Conservation (phyloP, 768 basidiomycete genomes). For the Austroboletus festivus region DNA sequence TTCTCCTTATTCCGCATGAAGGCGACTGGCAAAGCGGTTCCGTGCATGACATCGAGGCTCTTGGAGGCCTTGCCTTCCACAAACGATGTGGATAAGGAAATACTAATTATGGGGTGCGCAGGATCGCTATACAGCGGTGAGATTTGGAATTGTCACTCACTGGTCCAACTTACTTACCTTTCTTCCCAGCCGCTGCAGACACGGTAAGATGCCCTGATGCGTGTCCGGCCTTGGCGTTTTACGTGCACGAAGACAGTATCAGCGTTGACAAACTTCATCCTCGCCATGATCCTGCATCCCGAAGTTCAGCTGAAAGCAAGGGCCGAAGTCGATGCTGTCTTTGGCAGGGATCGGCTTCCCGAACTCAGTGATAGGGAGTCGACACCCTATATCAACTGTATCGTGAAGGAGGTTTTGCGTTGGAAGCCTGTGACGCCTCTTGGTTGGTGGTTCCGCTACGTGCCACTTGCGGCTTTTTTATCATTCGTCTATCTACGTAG, state of each 20-base stretch:
- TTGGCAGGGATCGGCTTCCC: slow-evolving; percentile 3
- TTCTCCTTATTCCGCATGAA: slow-evolving; percentile 6
- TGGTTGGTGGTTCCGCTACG: no score
- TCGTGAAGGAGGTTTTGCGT: slow-evolving; percentile 19
- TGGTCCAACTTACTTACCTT: neutral
- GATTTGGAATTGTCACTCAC: neutral
- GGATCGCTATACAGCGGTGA: slow-evolving; percentile 6
- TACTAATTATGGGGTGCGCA: slow-evolving; percentile 2
- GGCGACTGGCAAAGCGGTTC: slow-evolving; percentile 28
- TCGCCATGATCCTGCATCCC: slow-evolving; percentile 16
- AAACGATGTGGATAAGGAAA: neutral
- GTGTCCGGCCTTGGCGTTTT: neutral
- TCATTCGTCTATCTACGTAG: neutral
- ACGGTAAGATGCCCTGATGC: neutral
- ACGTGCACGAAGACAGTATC: slow-evolving; percentile 3
- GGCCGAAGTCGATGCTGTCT: slow-evolving; percentile 8
- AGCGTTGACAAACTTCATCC: slow-evolving; percentile 7
- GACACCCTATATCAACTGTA: slow-evolving; percentile 4
- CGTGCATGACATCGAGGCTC: slow-evolving; percentile 36
- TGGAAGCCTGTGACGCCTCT: slow-evolving; percentile 1
- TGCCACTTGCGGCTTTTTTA: neutral
- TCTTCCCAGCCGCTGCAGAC: slow-evolving; percentile 3
- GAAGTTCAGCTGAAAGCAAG: slow-evolving; percentile 9
- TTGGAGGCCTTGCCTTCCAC: neutral
- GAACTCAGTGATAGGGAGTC: slow-evolving; percentile 3